Evolutionary conservation across 2,329 filamentous ascomycete genomes (phyloP), one percentile per base, ranked within the genome.

Genomic region (Talaromyces sp.): DNA sequence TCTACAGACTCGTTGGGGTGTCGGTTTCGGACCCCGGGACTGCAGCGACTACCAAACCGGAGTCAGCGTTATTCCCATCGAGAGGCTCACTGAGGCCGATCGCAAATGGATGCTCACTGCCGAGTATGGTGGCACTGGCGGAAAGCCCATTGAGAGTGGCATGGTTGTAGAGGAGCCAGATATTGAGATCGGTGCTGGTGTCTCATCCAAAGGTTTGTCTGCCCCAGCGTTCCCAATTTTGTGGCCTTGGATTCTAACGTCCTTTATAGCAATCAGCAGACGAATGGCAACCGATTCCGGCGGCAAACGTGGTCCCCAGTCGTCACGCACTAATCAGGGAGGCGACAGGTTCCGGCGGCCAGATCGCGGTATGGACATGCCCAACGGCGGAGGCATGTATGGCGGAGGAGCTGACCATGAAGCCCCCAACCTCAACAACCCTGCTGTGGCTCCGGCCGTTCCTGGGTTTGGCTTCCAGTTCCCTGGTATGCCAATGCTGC

Each of bases 71-170:
- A 98, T 99, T 65, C 95, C 95, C 1, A 95, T 99, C 66, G 85
- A 89, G 68, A 90, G 93, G 69, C 85, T 99, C 61, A 99, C 95
- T 1, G 95, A 99, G 68, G 95, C 95, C 30, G 95, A 99, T 78
- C 87, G 91, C 65, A 97, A 98, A 77, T 99, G 95, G 95, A 92
- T 98, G 83, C 79, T 96, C 66, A 96, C 88, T 40, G 96, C 95
- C 12, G 91, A 96, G 66, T 96, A 89, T 72, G 95, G 95, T 67
- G 95, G 95, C 60, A 96, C 91, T 65, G 95, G 94, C 61, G 95
- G 94, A 60, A 85, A 85, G 61, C 80, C 87, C 1, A 91, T 99
- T 64, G 89, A 92, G 71, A 82, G 85, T 14, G 92, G 93, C 50
- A 86, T 99, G 78, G 89, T 93, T 6, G 90, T 99, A 30, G 95